A percentile compares a stretch with the other conserved stretches of the same genome.
Conservation (phyloP, 2,329 filamentous ascomycete species). For the Fusarium sarcochroum region DNA sequence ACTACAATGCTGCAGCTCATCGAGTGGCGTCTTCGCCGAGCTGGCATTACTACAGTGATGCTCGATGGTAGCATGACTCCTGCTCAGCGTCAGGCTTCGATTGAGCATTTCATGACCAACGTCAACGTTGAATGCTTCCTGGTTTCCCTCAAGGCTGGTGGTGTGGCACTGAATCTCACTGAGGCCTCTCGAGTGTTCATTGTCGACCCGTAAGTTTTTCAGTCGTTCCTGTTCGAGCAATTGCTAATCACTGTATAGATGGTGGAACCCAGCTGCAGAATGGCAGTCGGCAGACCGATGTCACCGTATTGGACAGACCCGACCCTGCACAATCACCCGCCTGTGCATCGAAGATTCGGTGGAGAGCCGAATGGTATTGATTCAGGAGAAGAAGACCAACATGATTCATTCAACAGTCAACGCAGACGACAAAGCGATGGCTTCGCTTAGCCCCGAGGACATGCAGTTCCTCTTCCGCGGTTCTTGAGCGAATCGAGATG, state of each 20-base stretch:
- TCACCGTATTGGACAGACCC: conserved; percentile 94
- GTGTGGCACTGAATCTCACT: conserved; percentile 94
- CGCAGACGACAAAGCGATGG: conserved; percentile 89
- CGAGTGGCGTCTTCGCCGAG: conserved; percentile 94
- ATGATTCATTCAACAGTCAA: conserved; percentile 99
- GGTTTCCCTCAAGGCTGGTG: conserved; percentile 95
- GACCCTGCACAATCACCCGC: conserved; percentile 93
- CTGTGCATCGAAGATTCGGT: conserved; percentile 98
- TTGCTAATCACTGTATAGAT: conserved; percentile 67
- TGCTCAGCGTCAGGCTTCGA: conserved; percentile 90
- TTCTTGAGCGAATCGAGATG: conserved; percentile 48
- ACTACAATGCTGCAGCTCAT: conserved; percentile 97
- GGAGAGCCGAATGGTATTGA: conserved; percentile 92
- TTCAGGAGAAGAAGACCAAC: conserved; percentile 98
- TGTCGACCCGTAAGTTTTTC: conserved; percentile 84
- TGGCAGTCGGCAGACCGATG: conserved; percentile 97
- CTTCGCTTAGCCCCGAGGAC: conserved; percentile 90
- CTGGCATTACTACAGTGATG: conserved; percentile 99
- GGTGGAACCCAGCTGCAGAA: conserved; percentile 99
- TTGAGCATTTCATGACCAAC: conserved; percentile 97
- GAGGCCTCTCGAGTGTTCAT: conserved; percentile 97
- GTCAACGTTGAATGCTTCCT: conserved; percentile 95
- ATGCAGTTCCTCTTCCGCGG: conserved; percentile 97
- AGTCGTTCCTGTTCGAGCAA: conserved; percentile 1
- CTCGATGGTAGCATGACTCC: conserved; percentile 98